phyloP scores from a whole-genome alignment of 129 eudicot species.

The Flaveria trinervia region DNA sequence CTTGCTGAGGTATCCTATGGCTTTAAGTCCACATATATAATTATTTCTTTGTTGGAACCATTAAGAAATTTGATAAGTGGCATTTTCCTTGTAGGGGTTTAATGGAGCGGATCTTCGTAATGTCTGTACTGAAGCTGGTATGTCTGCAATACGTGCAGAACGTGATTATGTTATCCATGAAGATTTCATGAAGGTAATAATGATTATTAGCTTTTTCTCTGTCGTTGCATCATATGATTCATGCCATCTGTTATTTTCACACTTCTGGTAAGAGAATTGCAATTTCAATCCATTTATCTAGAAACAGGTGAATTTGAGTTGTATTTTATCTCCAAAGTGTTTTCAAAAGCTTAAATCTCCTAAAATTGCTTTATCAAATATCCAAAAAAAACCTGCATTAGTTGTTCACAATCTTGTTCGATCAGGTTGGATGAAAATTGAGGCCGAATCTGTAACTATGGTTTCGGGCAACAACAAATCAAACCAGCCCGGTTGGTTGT shows the following conservation, averaged over 20 bases:
- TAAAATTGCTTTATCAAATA: background rate
- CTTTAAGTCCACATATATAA: background rate
- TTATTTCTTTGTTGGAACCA: background rate
- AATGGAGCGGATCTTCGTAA: constrained; percentile 99
- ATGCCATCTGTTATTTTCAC: background rate
- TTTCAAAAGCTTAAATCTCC: background rate
- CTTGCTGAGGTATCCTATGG: constrained; percentile 79
- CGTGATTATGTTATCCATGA: constrained; percentile 98
- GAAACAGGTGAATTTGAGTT: background rate
- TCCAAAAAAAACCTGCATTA: background rate
- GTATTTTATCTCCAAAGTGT: background rate
- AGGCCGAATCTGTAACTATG: background rate
- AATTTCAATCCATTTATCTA: background rate
- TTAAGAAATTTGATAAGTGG: background rate
- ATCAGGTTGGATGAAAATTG: background rate
- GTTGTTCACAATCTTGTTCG: background rate
- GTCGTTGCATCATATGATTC: background rate
- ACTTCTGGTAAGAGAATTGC: background rate
- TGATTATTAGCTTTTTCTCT: background rate
- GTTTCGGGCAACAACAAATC: background rate
- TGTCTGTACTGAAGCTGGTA: constrained; percentile 97
- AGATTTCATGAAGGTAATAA: constrained; percentile 96
- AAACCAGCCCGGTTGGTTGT: background rate
- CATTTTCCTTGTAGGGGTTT: constrained; percentile 62
- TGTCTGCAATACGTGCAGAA: constrained; percentile 97